These are phyloP conservation scores for Pyrenopolyporus hunteri DNA, from an alignment of 495 filamentous ascomycete genomes.

Conservation along the genomic window DNA sequence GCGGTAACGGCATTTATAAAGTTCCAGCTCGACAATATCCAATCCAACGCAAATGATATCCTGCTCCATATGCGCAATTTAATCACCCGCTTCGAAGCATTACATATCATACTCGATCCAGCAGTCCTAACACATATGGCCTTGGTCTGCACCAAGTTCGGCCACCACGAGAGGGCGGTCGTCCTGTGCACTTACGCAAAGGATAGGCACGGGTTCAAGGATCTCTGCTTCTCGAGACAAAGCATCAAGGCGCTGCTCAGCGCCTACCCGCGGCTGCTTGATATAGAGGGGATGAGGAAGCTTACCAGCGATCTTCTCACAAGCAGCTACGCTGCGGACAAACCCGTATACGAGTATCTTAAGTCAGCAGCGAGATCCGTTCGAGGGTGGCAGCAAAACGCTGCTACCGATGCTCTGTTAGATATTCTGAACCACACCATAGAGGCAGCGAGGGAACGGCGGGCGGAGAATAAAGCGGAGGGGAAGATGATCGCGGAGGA, in stretches of 20 bases:
- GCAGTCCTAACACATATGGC: slow-evolving; percentile 49
- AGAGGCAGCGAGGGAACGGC: not conserved
- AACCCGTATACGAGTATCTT: slow-evolving; percentile 37
- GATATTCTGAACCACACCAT: slow-evolving; percentile 19
- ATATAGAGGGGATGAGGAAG: slow-evolving; percentile 42
- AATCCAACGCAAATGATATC: slow-evolving; percentile 7
- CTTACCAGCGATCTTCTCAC: slow-evolving; percentile 38
- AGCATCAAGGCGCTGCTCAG: slow-evolving; percentile 50
- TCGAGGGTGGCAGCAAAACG: slow-evolving; percentile 6
- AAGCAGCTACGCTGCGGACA: slow-evolving; percentile 43
- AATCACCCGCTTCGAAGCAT: slow-evolving; percentile 39
- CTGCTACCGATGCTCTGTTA: slow-evolving; percentile 5
- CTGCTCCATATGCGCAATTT: slow-evolving; percentile 36
- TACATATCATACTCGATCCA: slow-evolving; percentile 38
- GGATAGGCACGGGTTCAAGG: slow-evolving; percentile 25
- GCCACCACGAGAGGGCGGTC: slow-evolving; percentile 44
- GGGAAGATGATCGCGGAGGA: slow-evolving; percentile 10
- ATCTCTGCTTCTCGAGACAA: slow-evolving; percentile 44
- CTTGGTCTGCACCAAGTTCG: slow-evolving; percentile 37
- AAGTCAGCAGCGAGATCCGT: slow-evolving; percentile 41
- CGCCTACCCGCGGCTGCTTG: slow-evolving; percentile 45
- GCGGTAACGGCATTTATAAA: slow-evolving; percentile 42
- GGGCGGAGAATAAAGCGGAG: not conserved
- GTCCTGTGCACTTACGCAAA: slow-evolving; percentile 46
- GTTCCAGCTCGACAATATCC: slow-evolving; percentile 36